Base-by-base conservation (phyloP, 192 early-diverging fungal species). In the Phlyctochytrium planicorne region DNA sequence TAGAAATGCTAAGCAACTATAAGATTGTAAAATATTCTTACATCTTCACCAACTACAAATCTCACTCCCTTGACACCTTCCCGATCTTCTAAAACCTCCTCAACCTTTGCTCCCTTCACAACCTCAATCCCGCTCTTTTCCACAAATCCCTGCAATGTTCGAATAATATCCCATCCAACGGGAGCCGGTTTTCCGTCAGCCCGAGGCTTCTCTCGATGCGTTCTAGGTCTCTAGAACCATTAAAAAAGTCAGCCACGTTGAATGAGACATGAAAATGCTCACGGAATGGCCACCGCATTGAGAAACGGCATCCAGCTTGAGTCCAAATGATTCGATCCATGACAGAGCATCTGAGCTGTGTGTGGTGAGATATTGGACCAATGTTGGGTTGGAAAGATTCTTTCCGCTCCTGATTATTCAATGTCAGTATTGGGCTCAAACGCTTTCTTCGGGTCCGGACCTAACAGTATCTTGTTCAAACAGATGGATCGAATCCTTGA, bases 231-330 rank as follows among this genome's bases (percentile, higher is more conserved):
- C 57, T 53, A 30, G 53, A 17, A 59, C 30, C 12, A 59, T 59
- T 10, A 59, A 30, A 16, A 6, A 59, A 27, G 50, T 52, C 16
- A 52, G 50, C 50, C 50, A 52, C 23, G 16, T 16, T 20, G 17
- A 20, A 16, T 20, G 50, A 20, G 50, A 20, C 23, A 34, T 34
- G 30, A 16, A 31, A 60, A 10, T 32, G 30, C 33, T 27, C 52
- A 62, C 57, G 20, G 90, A 84, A 75, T 94, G 93, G 1, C 93
- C 93, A 65, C 93, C 93, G 60, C 91, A 81, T 66, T 89, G 89
- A n/a, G 89, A 85, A 20, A 94, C 82, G 53, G 88, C 72, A 52
- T 86, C 83, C 24, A 94, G 81, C 62, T 87, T 85, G 47, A 70
- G 24, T 6, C 64, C 57, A 14, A 64, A 62, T 33, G 24, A 17